A percentile compares a stretch with the other conserved stretches of the same genome.
phyloP scores from a whole-genome alignment of 768 basidiomycete genomes.

The Naganishia vaughanmartiniae region DNA sequence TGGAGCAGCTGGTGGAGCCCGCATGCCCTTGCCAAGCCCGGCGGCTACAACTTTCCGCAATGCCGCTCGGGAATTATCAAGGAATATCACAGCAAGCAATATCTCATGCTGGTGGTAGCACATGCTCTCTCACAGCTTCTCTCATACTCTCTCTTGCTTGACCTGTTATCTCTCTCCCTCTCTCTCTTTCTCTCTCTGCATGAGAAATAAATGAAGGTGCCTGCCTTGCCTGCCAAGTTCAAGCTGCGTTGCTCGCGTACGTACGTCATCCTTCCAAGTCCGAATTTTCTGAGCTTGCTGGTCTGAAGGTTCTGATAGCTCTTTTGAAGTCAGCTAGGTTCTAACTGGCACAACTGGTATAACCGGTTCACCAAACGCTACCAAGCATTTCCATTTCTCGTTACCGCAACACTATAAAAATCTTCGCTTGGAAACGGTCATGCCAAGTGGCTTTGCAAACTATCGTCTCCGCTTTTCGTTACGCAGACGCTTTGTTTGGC shows the following conservation, averaged over 20 bases:
- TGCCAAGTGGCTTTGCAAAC: background rate
- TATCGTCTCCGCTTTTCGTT: background rate
- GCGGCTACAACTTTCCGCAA: background rate
- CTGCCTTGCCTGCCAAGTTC: constrained; percentile 1
- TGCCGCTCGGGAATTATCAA: background rate
- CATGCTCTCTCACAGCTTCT: too few relatives aligned
- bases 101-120: too few relatives aligned
- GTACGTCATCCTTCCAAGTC: background rate
- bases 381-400: too few relatives aligned
- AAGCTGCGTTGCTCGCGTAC: background rate
- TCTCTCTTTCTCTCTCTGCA: too few relatives aligned
- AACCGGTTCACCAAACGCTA: too few relatives aligned
- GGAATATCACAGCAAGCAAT: background rate
- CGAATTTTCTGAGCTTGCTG: background rate
- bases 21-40: constrained; percentile 1
- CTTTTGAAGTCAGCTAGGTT: background rate
- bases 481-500: background rate
- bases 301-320: too few relatives aligned
- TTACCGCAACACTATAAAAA: too few relatives aligned
- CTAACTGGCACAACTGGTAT: too few relatives aligned
- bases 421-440: background rate
- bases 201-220: background rate
- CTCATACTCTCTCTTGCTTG: too few relatives aligned
- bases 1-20: too few relatives aligned
- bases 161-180: too few relatives aligned